These are phyloP conservation scores for Malassezia vespertilionis DNA, from an alignment of 1,284 basidiomycete species.

Conservation along the genomic window DNA sequence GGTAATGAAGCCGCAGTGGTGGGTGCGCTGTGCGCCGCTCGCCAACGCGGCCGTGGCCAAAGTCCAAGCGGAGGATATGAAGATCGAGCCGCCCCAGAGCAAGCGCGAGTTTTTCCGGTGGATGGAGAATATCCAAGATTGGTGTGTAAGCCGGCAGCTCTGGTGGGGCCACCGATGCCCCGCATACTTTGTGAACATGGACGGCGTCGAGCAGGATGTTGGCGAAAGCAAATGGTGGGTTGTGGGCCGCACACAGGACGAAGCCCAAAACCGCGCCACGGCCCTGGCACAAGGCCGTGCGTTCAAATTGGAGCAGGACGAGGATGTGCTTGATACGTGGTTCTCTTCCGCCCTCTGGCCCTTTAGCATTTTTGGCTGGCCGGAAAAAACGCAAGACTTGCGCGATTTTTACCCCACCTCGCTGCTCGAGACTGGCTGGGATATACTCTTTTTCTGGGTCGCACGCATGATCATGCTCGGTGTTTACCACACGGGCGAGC, in stretches of 20 bases:
- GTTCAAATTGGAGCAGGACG: slow-evolving; percentile 81
- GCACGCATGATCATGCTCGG: slow-evolving; percentile 96
- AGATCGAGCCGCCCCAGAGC: slow-evolving; percentile 69
- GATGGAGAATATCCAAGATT: slow-evolving; percentile 92
- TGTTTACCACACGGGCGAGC: slow-evolving; percentile 70
- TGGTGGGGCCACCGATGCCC: slow-evolving; percentile 99
- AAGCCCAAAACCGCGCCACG: slow-evolving; percentile 69
- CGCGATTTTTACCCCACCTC: slow-evolving; percentile 72
- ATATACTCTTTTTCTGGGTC: slow-evolving; percentile 99
- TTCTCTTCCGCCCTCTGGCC: slow-evolving; percentile 98
- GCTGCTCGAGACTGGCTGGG: slow-evolving; percentile 94
- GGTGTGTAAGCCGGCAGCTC: slow-evolving; percentile 96
- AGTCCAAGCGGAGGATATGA: slow-evolving; percentile 53
- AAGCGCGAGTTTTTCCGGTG: slow-evolving; percentile 94
- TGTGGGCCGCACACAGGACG: slow-evolving; percentile 67
- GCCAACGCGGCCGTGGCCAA: slow-evolving; percentile 63
- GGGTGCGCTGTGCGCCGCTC: slow-evolving; percentile 85
- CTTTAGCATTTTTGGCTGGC: slow-evolving; percentile 96
- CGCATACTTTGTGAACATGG: slow-evolving; percentile 81
- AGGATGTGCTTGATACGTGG: slow-evolving; percentile 98
- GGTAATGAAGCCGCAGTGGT: slow-evolving; percentile 97
- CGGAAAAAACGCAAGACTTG: slow-evolving; percentile 52
- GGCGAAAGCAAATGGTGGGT: slow-evolving; percentile 56
- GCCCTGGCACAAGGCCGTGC: slow-evolving; percentile 59
- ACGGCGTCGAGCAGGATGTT: slow-evolving; percentile 62